These are phyloP conservation scores for Rhinocladiella mackenziei DNA, from an alignment of 2,329 filamentous ascomycete genomes.

Conservation along the genomic window DNA sequence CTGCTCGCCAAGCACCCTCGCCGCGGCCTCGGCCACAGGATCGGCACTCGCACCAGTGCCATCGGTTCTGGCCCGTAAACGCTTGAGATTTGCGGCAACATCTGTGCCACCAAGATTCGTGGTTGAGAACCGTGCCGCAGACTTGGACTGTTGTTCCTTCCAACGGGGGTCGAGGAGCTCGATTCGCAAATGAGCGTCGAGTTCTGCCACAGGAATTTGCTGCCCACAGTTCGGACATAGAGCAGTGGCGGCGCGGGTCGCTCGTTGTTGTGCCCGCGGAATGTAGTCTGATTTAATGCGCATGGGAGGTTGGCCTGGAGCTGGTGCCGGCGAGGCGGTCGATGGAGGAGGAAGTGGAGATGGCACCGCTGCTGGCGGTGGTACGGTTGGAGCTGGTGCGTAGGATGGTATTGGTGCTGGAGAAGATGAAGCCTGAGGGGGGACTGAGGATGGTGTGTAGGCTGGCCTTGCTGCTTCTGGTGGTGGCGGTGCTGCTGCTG, in stretches of 20 bases:
- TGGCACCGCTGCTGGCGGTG: constrained; percentile 34
- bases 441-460: constrained; percentile 32
- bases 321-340: constrained; percentile 49
- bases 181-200: constrained; percentile 91
- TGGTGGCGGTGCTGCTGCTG: constrained; percentile 31
- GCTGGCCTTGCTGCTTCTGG: constrained; percentile 31
- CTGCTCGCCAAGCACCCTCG: constrained; percentile 61
- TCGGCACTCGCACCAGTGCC: constrained; percentile 48
- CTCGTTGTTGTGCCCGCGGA: constrained; percentile 69
- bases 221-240: constrained; percentile 92
- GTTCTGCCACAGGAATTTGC: constrained; percentile 78
- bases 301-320: constrained; percentile 51
- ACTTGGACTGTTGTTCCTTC: constrained; percentile 92
- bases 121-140: constrained; percentile 75
- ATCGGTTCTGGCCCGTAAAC: constrained; percentile 81
- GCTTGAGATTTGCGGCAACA: constrained; percentile 90
- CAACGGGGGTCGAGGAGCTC: constrained; percentile 89
- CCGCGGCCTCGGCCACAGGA: constrained; percentile 32
- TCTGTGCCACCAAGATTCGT: constrained; percentile 83
- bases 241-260: constrained; percentile 61
- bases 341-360: constrained; percentile 77
- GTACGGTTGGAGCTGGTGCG: constrained; percentile 37
- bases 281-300: constrained; percentile 94
- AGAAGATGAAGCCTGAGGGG: constrained; percentile 32
- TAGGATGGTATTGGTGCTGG: constrained; percentile 21